Evolutionary conservation across 345 rosid genomes (phyloP).

Genomic region (Acer campestre): DNA sequence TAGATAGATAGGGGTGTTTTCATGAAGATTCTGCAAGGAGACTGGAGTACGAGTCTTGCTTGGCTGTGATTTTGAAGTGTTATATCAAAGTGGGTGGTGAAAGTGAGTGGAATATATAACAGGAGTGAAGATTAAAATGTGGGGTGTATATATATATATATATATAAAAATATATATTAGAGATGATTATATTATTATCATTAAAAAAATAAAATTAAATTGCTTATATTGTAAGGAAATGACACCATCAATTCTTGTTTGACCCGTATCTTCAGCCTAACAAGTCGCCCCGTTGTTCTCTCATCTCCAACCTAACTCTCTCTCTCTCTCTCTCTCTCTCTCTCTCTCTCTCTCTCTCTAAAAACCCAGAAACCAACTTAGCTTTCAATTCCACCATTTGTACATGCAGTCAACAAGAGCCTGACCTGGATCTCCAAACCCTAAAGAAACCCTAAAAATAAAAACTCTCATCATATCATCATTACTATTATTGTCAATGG

Average conservation of each 20-base stretch:
- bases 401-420: conserved; percentile 26
- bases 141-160: too few species aligned
- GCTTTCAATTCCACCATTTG: conserved; percentile 14
- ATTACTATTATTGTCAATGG: conserved; percentile 10
- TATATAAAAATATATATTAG: background rate
- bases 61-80: background rate
- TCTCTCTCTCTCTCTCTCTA: background rate
- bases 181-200: conserved; percentile 23
- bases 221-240: conserved; percentile 64
- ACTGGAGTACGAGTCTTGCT: background rate
- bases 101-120: background rate
- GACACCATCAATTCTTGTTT: conserved; percentile 63
- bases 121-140: background rate
- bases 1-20: background rate
- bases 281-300: conserved; percentile 59
- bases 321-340: conserved; percentile 11
- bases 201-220: conserved; percentile 20
- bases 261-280: conserved; percentile 77
- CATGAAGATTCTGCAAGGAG: background rate
- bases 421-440: conserved; percentile 15
- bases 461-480: background rate
- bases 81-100: conserved; percentile 1
- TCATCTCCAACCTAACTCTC: conserved; percentile 42
- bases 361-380: conserved; percentile 27
- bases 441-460: background rate